Base-by-base conservation (phyloP, 2,329 filamentous ascomycete genomes). In the Talaromyces sp. region DNA sequence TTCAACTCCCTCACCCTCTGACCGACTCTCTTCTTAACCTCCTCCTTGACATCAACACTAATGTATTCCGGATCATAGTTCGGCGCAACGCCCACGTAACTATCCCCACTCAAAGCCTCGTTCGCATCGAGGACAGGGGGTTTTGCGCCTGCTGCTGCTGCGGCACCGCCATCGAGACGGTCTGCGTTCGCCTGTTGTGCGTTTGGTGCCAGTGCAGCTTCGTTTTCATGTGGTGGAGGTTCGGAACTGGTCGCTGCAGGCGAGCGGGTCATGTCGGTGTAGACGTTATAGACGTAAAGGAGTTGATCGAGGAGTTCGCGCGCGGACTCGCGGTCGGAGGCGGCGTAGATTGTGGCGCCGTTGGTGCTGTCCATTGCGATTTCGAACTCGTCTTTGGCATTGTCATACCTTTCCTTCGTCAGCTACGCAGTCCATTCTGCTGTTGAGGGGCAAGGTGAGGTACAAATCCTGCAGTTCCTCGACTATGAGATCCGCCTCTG, bases 281-380 rank as follows among this genome's bases (percentile, higher is more conserved):
- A 78, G 6, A 73, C 63, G 31, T 69, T 66, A 60, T 76, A 79
- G 11, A 74, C 72, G 3, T 70, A 64, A 5, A 72, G 60, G 11
- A 78, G 67, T 62, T 77, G 74, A 59, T 79, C 72, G 56, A 81
- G 68, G 5, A 79, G 79, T 61, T 81, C 78, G 33, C 79, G 76
- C 3, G 79, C 78, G 3, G 79, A 77, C 39, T 75, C 75, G 3
- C 80, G 74, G 66, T 82, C 80, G 0, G 75, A 79, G 11, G 74
- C 74, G 1, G 79, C 80, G 68, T 81, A 82, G 61, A 80, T 77
- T 2, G 79, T 78, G 1, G 75, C 70, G 33, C 70, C 71, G 44
- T 80, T 75, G 1, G 79, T 81, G 65, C 78, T 79, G 61, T 82
- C 79, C 0, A 75, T 75, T 3, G 80, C 80, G 65, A 82, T 81